Base-by-base conservation (phyloP, 208 protist genomes). In the Crithidia acanthocephali region DNA sequence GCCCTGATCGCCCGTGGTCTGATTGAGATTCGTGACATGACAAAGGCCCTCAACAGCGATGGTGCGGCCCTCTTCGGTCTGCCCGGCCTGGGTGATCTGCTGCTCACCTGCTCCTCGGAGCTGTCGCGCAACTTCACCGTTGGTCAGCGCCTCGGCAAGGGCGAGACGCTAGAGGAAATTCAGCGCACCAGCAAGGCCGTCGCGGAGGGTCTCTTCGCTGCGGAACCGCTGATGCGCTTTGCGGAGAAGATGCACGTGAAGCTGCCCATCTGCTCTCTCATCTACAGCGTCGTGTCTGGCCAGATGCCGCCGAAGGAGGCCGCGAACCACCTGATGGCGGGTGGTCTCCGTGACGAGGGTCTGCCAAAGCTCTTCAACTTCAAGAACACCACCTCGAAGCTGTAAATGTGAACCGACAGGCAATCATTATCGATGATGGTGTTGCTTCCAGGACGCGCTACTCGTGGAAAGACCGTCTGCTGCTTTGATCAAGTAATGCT, bases 81-180 rank as follows among this genome's bases (percentile, higher is more conserved):
- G 22, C 87, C 91, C 25, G 93, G 93, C 33, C 76, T 97, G 40
- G 93, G 93, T 23, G 93, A 97, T 67, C 81, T 97, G 40, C 77
- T 94, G 30, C 91, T 97, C 37, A 97, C 93, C 20, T 96, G 89
- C 84, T 94, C 86, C 42, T 93, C 86, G 1, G 90, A 94, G 79
- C 64, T 97, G 50, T 95, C 89, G 15, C 84, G 93, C 45, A 97
- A 97, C 86, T 95, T 94, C 76, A 87, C 89, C 16, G 87, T 95
- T 2, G 93, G 93, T 47, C 64, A 93, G 71, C 83, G 86, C 52
- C 76, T 97, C 8, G 91, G 89, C 40, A 16, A 88, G 40, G 93
- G 93, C 27, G 81, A 86, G 61, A 72, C 70, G n/a, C 66, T 95
- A 15, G 83, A 90, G 40, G 75, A 88, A 59, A 93, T 94, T 48